These are phyloP conservation scores for Parmelia sp. DNA, from an alignment of 495 filamentous ascomycete genomes.

Conservation along the genomic window DNA sequence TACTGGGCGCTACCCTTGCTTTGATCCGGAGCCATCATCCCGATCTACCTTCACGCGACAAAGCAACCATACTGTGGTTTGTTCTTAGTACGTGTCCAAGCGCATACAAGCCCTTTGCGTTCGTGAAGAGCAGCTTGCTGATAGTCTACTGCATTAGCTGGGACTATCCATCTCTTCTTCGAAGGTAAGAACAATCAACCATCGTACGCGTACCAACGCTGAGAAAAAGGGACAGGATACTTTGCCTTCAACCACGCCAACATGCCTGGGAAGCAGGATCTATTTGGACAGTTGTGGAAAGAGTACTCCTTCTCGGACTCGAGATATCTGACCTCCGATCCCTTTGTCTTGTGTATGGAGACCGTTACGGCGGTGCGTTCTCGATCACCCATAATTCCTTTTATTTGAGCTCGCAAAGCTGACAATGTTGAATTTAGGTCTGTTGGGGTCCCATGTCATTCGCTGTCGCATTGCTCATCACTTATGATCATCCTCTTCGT, in stretches of 20 bases:
- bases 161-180: conserved; percentile 69
- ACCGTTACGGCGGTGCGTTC: conserved; percentile 66
- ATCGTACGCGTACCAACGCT: conserved; percentile 4
- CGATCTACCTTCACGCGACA: conserved; percentile 43
- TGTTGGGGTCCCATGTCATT: conserved; percentile 81
- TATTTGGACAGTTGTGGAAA: conserved; percentile 81
- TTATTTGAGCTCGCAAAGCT: background rate
- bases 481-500: conserved; percentile 51
- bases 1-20: conserved; percentile 47
- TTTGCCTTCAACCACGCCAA: conserved; percentile 60
- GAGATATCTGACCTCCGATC: conserved; percentile 70
- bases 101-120: background rate
- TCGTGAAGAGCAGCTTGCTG: conserved; percentile 18
- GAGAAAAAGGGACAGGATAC: conserved; percentile 50
- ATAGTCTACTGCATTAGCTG: conserved; percentile 45
- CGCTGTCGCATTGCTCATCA: conserved; percentile 54
- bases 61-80: conserved; percentile 60
- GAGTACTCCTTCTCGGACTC: conserved; percentile 82
- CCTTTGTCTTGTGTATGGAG: conserved; percentile 80
- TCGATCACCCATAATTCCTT: conserved; percentile 26
- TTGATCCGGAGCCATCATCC: conserved; percentile 44
- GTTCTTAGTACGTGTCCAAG: conserved; percentile 46
- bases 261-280: conserved; percentile 52
- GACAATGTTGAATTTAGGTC: conserved; percentile 35
- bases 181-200: conserved; percentile 45